Base-by-base conservation (phyloP, 345 rosid species). In the Syzygium aqueum region DNA sequence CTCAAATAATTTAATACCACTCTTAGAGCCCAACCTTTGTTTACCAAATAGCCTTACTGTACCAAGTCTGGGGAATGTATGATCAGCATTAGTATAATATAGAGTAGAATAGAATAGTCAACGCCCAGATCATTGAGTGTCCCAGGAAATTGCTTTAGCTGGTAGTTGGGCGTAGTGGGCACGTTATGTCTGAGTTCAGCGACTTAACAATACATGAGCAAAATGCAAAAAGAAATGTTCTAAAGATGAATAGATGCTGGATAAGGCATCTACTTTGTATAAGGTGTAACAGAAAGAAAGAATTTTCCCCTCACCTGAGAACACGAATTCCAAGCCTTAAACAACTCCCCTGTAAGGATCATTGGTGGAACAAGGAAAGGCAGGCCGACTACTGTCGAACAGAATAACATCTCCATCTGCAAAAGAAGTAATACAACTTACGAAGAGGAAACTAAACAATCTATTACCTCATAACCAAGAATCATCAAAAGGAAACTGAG, bases 351-450 rank as follows among this genome's bases (percentile, higher is more conserved):
- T n/a, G 99, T 97, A 83, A 97, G 90, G 84, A 97, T 87, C 99
- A 97, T 97, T 49, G 99, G 99, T 11, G 97, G 98, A 65, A 96
- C 89, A 92, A 97, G 90, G 90, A 96, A 92, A 1, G 99, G 99
- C 90, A 97, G 91, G 51, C 99, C 99, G 28, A 96, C 99, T 40
- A 96, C 94, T 0, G 99, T 96, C 9, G 99, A 95, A 90, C 99
- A 96, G 89, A 97, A 96, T 77, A 97, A 92, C 97, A 97, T 96
- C 92, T 97, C 99, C 95, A 95, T 96, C 99, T 96, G 92, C 67
- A 56, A 86, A 28, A 84, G 77, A 21, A 82, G 85, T 11, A 27
- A 82, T 27, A 50, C 28, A 23, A 14, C 2, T 37, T 33, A 85
- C 22, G 11, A 52, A 23, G 19, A 16, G 46, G 22, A 57, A 51